phyloP scores from a whole-genome alignment of 805 yeast genomes.

The Cyberlindnera euphorbiae region DNA sequence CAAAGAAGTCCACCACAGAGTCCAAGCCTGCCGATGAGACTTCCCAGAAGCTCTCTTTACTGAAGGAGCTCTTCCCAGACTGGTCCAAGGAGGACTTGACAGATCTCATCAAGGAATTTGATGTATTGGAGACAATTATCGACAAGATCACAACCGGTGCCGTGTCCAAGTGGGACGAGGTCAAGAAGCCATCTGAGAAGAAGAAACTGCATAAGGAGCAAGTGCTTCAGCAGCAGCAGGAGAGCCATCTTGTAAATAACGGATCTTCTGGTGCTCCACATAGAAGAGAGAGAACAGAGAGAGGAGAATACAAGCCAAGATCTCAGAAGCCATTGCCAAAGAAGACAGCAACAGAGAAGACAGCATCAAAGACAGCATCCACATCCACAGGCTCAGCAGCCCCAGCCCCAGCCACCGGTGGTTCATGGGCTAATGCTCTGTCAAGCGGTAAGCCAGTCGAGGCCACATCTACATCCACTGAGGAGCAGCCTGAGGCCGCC shows the following conservation, averaged over 20 bases:
- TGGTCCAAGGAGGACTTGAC: conserved; percentile 86
- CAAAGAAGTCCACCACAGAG: conserved; percentile 32
- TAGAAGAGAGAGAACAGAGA: conserved; percentile 12
- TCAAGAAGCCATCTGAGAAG: conserved; percentile 61
- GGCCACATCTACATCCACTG: conserved; percentile 8
- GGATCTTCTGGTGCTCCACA: conserved; percentile 14
- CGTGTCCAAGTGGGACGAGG: conserved; percentile 92
- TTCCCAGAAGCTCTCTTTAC: conserved; percentile 43
- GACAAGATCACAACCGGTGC: conserved; percentile 88
- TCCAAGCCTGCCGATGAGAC: conserved; percentile 29
- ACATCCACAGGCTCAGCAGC: conserved; percentile 16
- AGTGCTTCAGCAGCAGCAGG: conserved; percentile 15
- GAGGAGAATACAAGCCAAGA: conserved; percentile 18
- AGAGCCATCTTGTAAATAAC: conserved; percentile 17
- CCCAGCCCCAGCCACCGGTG: conserved; percentile 18
- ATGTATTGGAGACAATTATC: conserved; percentile 74
- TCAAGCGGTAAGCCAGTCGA: conserved; percentile 18
- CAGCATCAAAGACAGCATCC: conserved; percentile 12
- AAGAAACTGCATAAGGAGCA: conserved; percentile 35
- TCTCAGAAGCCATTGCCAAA: conserved; percentile 18
- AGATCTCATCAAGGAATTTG: conserved; percentile 69
- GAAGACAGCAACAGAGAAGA: conserved; percentile 15
- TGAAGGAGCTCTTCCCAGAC: conserved; percentile 87
- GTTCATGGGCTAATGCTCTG: conserved; percentile 29
- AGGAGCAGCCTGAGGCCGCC: conserved; percentile 17